A percentile compares a stretch with the other conserved stretches of the same genome.
Evolutionary conservation across 1,284 basidiomycete species (phyloP).

Genomic region (Heterobasidion irregulare): DNA sequence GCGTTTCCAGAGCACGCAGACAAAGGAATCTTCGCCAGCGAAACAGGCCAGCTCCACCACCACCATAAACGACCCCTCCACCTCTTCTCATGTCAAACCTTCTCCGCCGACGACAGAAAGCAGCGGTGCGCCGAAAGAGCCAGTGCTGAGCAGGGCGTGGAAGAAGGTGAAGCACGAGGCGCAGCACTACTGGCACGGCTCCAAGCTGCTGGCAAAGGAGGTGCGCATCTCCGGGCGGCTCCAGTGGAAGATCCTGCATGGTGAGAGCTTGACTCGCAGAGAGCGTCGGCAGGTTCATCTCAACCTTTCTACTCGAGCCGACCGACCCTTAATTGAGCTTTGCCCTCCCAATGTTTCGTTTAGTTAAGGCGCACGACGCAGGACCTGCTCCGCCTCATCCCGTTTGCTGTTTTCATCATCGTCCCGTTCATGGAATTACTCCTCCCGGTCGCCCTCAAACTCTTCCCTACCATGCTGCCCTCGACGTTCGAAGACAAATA

Average conservation of each 20-base stretch:
- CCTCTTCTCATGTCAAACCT: slow-evolving; percentile 32
- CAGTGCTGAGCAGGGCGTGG: slow-evolving; percentile 65
- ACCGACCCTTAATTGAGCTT: too few relatives aligned
- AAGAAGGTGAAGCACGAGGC: slow-evolving; percentile 94
- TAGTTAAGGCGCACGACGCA: slow-evolving; percentile 90
- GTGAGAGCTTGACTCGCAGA: not conserved
- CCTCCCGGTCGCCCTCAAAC: slow-evolving; percentile 92
- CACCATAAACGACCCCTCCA: slow-evolving; percentile 7
- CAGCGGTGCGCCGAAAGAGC: slow-evolving; percentile 34
- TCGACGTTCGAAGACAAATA: slow-evolving; percentile 99
- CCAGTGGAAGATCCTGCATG: slow-evolving; percentile 84
- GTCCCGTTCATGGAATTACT: slow-evolving; percentile 98
- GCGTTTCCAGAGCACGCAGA: slow-evolving; percentile 19
- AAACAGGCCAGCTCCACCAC: slow-evolving; percentile 3
- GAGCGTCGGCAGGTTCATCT: slow-evolving; percentile 37
- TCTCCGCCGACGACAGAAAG: slow-evolving; percentile 44
- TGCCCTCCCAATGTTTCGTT: slow-evolving; percentile 54
- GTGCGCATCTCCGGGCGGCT: slow-evolving; percentile 86
- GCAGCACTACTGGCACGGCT: slow-evolving; percentile 95
- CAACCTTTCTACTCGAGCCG: too few relatives aligned
- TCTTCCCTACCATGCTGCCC: slow-evolving; percentile 99
- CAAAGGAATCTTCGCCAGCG: not conserved
- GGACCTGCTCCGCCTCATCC: slow-evolving; percentile 88
- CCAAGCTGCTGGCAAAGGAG: slow-evolving; percentile 92
- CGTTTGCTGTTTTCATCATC: slow-evolving; percentile 92